These are phyloP conservation scores for Crucihimalaya himalaica DNA, from an alignment of 345 rosid species.

Conservation along the genomic window DNA sequence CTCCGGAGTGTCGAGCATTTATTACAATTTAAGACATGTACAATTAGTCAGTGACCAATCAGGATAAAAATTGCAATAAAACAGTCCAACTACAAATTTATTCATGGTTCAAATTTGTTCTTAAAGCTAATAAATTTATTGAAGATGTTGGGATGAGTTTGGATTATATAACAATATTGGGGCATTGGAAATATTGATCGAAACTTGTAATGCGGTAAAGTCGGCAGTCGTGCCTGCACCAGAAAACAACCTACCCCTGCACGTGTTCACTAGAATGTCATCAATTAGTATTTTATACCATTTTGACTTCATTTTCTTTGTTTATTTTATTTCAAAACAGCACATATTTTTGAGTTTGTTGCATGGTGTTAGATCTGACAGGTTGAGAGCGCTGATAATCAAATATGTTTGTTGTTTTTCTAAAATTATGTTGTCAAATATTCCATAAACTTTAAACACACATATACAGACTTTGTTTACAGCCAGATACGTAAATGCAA, in stretches of 20 bases:
- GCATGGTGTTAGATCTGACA: neutral
- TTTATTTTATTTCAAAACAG: neutral
- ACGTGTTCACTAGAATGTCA: slow-evolving; percentile 6
- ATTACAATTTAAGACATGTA: too few species aligned
- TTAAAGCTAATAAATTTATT: neutral
- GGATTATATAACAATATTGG: neutral
- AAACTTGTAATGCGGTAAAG: slow-evolving; percentile 32
- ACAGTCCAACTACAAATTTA: too few species aligned
- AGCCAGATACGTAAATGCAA: neutral
- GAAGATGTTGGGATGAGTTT: slow-evolving; percentile 9
- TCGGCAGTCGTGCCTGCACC: slow-evolving; percentile 41
- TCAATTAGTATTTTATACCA: neutral
- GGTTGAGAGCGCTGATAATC: neutral
- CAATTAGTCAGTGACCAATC: too few species aligned
- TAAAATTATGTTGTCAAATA: too few species aligned
- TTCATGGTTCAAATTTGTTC: neutral
- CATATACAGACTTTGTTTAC: too few species aligned
- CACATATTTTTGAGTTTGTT: neutral
- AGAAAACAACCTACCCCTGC: slow-evolving; percentile 36
- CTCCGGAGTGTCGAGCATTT: too few species aligned
- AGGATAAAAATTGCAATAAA: too few species aligned
- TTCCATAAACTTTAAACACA: too few species aligned
- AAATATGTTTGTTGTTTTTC: neutral
- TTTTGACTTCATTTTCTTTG: slow-evolving; percentile 13
- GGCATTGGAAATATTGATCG: slow-evolving; percentile 16